These are phyloP conservation scores for peach (Prunus persica) DNA, from an alignment of 306 rosid genomes.

Conservation along the genomic window DNA sequence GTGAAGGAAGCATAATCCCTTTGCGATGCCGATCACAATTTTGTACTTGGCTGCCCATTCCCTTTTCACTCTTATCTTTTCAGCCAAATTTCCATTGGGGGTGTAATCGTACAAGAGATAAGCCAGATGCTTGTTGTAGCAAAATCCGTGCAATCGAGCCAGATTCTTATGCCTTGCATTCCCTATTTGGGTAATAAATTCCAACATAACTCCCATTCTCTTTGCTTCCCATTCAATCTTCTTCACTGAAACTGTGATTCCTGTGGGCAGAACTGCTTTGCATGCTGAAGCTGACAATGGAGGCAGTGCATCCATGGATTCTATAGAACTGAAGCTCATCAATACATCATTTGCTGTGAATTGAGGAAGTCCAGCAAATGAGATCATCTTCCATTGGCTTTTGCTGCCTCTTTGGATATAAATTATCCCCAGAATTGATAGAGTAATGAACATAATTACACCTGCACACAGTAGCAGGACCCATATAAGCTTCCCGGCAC, in stretches of 20 bases:
- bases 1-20: slow-evolving; percentile 85
- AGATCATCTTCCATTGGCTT: slow-evolving; percentile 82
- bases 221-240: slow-evolving; percentile 68
- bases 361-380: slow-evolving; percentile 75
- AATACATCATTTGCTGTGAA: slow-evolving; percentile 78
- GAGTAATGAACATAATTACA: slow-evolving; percentile 42
- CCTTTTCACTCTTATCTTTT: slow-evolving; percentile 56
- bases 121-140: slow-evolving; percentile 72
- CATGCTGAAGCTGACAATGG: slow-evolving; percentile 46
- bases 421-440: slow-evolving; percentile 42
- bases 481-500: slow-evolving; percentile 46
- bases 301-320: slow-evolving; percentile 40
- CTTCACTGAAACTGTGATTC: slow-evolving; percentile 79
- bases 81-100: slow-evolving; percentile 78
- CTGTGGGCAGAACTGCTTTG: slow-evolving; percentile 84
- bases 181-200: slow-evolving; percentile 54
- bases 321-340: slow-evolving; percentile 54
- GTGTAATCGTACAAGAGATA: slow-evolving; percentile 73
- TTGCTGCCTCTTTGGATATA: slow-evolving; percentile 40
- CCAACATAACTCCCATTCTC: slow-evolving; percentile 39
- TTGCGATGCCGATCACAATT: slow-evolving; percentile 66
- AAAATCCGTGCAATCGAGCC: slow-evolving; percentile 60
- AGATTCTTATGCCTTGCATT: slow-evolving; percentile 75
- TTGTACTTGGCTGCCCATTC: slow-evolving; percentile 72
- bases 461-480: slow-evolving; percentile 56